Evolutionary conservation across 306 rosid genomes (phyloP).

Genomic region (Sophora flavescens): DNA sequence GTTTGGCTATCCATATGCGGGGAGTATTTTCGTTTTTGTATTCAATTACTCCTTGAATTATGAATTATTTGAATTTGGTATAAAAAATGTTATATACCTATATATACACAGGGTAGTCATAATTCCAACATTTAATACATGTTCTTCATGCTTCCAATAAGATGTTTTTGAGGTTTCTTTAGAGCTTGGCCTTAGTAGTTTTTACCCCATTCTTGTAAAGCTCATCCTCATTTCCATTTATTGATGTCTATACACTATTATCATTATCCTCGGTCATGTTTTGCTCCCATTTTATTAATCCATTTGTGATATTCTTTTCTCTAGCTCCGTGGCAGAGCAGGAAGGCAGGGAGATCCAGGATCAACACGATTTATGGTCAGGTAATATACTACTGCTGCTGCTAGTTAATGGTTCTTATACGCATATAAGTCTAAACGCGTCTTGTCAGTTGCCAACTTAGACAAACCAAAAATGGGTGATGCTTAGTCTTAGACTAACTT

Average conservation of each 20-base stretch:
- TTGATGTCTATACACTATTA: neutral
- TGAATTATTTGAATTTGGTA: slow-evolving; percentile 23
- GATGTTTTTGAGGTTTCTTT: slow-evolving; percentile 17
- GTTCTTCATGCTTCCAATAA: slow-evolving; percentile 18
- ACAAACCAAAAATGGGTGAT: neutral
- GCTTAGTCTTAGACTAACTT: slow-evolving; percentile 14
- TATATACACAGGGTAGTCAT: neutral
- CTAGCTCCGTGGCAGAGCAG: slow-evolving; percentile 99
- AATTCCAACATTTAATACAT: slow-evolving; percentile 3
- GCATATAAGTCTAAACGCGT: neutral
- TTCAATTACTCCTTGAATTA: neutral
- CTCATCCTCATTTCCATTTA: slow-evolving; percentile 33
- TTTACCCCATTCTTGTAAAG: slow-evolving; percentile 8
- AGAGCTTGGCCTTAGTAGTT: slow-evolving; percentile 10
- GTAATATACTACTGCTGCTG: slow-evolving; percentile 55
- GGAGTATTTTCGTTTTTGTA: slow-evolving; percentile 7
- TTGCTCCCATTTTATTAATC: slow-evolving; percentile 38
- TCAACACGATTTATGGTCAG: slow-evolving; percentile 99
- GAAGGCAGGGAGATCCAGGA: slow-evolving; percentile 99
- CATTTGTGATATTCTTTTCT: slow-evolving; percentile 43
- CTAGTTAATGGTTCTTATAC: slow-evolving; percentile 15
- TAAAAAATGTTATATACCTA: slow-evolving; percentile 24
- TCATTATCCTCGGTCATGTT: neutral
- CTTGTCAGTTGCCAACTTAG: neutral
- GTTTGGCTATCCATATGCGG: neutral